Conservation (phyloP, 805 yeast species). For the Teunomyces pallodes region DNA sequence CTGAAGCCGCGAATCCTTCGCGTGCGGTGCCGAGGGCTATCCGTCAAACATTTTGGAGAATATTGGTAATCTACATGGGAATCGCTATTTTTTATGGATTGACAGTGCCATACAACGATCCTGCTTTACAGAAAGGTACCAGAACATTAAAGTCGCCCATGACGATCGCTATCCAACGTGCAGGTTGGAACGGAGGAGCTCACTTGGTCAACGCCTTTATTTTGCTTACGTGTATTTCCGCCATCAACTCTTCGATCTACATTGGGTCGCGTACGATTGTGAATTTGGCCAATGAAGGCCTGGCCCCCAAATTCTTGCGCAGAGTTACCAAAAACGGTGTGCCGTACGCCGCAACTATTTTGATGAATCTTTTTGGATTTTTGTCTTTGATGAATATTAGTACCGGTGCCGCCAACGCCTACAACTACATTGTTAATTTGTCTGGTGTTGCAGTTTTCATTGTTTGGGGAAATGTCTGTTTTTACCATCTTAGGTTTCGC, state of each 20-base stretch:
- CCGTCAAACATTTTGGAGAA: conserved; percentile 54
- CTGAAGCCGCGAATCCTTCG: conserved; percentile 59
- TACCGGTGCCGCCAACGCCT: conserved; percentile 61
- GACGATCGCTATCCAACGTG: conserved; percentile 37
- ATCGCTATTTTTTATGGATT: conserved; percentile 57
- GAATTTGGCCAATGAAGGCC: conserved; percentile 58
- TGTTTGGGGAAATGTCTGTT: conserved; percentile 63
- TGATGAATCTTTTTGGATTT: conserved; percentile 54
- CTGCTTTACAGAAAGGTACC: conserved; percentile 36
- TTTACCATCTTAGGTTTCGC: conserved; percentile 58
- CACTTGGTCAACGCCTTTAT: conserved; percentile 63
- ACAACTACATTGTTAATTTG: conserved; percentile 56
- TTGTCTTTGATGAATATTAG: conserved; percentile 55
- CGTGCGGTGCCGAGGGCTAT: conserved; percentile 58
- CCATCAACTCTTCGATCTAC: conserved; percentile 67
- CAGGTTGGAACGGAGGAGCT: conserved; percentile 44
- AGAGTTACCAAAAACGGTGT: conserved; percentile 56
- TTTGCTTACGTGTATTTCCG: conserved; percentile 61
- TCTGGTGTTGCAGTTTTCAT: conserved; percentile 67
- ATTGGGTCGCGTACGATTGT: conserved; percentile 68
- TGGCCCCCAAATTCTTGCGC: conserved; percentile 56
- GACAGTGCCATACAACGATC: conserved; percentile 56
- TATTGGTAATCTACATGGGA: conserved; percentile 51
- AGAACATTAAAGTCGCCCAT: conserved; percentile 44
- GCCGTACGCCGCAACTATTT: conserved; percentile 59